Base-by-base conservation (phyloP, 2,329 filamentous ascomycete species). In the Allantophomopsis lycopodina region DNA sequence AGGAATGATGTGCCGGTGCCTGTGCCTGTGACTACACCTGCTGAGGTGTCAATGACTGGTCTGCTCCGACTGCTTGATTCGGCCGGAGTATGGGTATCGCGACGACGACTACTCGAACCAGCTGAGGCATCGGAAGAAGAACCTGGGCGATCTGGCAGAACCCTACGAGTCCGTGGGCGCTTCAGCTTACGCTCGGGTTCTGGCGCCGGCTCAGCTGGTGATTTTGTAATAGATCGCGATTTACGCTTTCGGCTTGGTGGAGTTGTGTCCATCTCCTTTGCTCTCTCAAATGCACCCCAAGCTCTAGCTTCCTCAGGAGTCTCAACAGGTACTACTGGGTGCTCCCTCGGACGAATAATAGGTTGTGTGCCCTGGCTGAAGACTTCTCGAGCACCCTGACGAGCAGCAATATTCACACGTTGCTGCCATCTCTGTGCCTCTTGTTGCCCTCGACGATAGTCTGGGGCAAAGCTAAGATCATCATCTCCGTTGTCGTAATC, bases 231-330 rank as follows among this genome's bases (percentile, higher is more conserved):
- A 3, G 86, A 93, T 32, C 69, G 66, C 7, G 68, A 64, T 54
- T 86, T 91, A 39, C 87, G 76, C 62, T 94, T 87, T 43, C 83
- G 76, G 44, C 63, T 68, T 33, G 71, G 60, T 38, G 52, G 59
- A 20, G 61, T 57, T 35, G 62, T 68, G 46, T 82, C 71, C 14
- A 73, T 70, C 44, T 88, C 80, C 46, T 85, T 73, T 34, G 84
- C 87, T 56, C 80, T 83, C 49, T 95, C 88, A 46, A 96, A 79
- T 15, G 83, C 86, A 45, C 87, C 85, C 91, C 89, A 95, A 4
- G 89, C 86, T 42, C 78, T 71, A 40, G 81, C 69, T 58, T 94
- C 87, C 49, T 94, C 87, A 33, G 79, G 64, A 7, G 81, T 83
- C 58, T 93, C 83, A 31, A 76, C 74, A 33, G 76, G 71, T 28